Evolutionary conservation across 768 basidiomycete species (phyloP), one percentile per base, ranked within the genome.

Genomic region (Baorangia bicolor): DNA sequence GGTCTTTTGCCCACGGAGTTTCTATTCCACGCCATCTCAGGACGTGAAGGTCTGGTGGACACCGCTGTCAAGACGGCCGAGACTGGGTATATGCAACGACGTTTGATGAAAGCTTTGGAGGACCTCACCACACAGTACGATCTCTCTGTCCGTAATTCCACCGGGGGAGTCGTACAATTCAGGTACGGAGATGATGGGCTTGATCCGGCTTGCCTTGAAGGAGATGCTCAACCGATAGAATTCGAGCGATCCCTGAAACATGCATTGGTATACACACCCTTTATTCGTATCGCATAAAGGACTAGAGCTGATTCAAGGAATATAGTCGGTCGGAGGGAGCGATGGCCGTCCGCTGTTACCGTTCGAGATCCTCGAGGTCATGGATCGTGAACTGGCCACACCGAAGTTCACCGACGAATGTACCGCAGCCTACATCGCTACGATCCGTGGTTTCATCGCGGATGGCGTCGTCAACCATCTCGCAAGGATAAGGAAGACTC

Each of bases 31-130:
- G 97, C 97, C 51, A 98, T 99, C 63, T 97, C 95, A 14, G 97
- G 97, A 55, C 88, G 97, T 65, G 97, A 98, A 76, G 97, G 97
- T 74, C 75, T 99, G 49, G 96, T 99, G 66, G 97, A 99, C 75
- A 99, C 97, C 0, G 97, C 97, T 25, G 97, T 99, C 74, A 99
- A 99, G 76, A 99, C 97, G 0, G 97, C 97, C 14, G 97, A 99
- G 73, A 99, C 97, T 2, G 97, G 97, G 39, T 99, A 99, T 76
- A 99, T 99, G 96, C 94, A 96, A 67, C 86, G 97, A 47, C 91
- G 97, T 53, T 73, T 99, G 58, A 98, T 99, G 97, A 99, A 99
- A 71, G 96, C 96, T 3, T 74, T 99, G 61, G 97, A 99, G 69
- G 97, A 99, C 75, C 77, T 99, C 35, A 94, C 92, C 3, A 93